Base-by-base conservation (phyloP, 2,329 filamentous ascomycete genomes). In the Colletotrichum musae region DNA sequence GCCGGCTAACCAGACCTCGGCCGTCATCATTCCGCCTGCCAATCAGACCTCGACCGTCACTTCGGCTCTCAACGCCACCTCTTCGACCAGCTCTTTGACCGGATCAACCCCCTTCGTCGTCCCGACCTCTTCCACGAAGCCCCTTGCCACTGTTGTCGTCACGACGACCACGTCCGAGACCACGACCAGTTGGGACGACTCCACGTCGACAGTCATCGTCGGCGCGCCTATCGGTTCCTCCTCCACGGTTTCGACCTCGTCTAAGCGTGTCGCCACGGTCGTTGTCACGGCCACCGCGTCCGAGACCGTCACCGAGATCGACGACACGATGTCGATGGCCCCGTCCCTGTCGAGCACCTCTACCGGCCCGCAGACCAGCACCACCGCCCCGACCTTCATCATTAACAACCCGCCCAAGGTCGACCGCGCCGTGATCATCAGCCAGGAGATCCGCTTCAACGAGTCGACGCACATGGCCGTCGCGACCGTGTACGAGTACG, bases 381-480 rank as follows among this genome's bases (percentile, higher is more conserved):
- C 47, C 0, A 50, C n/a, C n/a, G 10, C n/a, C 7, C n/a, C n/a
- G 18, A 6, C 47, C 47, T 18, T n/a, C 18, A 21, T 24, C 36
- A 24, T 26, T 16, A 54, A 6, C 52, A 24, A 21, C 43, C n/a
- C 15, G 13, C n/a, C n/a, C 18, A 13, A 52, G 5, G 26, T 43
- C 15, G 16, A 24, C 28, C 63, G 63, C 7, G 21, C 48, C 15
- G 63, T 60, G 15, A 39, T 50, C 4, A 61, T 66, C 16, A 41
- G 21, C 15, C 48, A 66, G 41, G 21, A 52, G 5, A 21, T 61
- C 15, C 6, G 13, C 5, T n/a, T 26, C 18, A 53, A 28, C 21
- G 18, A 50, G 3, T 15, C 18, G 15, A 28, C 26, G 16, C 63
- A 66, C 57, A 50, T 32, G 7, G 63, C 63, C 26, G 24, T 50